Base-by-base conservation (phyloP, 2,329 filamentous ascomycete species). In the Hyphodiscus sp. region DNA sequence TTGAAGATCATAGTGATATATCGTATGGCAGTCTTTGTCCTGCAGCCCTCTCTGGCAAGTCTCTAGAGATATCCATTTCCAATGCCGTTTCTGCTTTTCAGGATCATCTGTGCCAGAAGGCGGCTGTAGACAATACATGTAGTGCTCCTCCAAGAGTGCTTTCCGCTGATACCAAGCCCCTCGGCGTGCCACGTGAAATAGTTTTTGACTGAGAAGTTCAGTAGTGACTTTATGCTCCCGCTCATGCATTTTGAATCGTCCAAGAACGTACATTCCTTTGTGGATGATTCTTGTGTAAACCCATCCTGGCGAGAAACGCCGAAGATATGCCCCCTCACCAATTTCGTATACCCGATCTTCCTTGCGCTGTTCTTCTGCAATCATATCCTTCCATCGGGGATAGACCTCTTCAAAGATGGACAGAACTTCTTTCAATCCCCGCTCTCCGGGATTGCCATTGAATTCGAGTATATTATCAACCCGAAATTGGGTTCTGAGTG, bases 131-230 rank as follows among this genome's bases (percentile, higher is more conserved):
- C 78, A 74, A 65, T 83, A 79, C 88, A 97, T 91, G 69, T 99
- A 97, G 67, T 95, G 91, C 68, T 99, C 94, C 72, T 99, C 94
- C 1, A 99, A 71, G 1, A 99, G 74, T 1, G 92, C 94, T 70
- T 95, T 96, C 19, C 94, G 87, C 66, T 96, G 91, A 67, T 97
- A 97, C 94, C 94, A 99, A 0, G 85, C 82, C 0, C 94, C 94
- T 43, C 94, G 82, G 26, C 91, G 81, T 1, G 91, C 83, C 44
- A 87, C 78, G 63, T 97, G 91, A 63, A 97, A 97, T 0, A 96
- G 77, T 4, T 80, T 80, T 67, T 99, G 94, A 2, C 73, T 72
- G 0, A 99, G 80, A 2, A 99, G 78, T 64, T 94, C 88, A 0
- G 72, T 76, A 1, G 96, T 73, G 0, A 96, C 72, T 2, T 77